Percentiles rank a stretch among this genome's conserved stretches.
Conservation (phyloP, 805 yeast genomes). For the Kodamaea kaohsiungensis region DNA sequence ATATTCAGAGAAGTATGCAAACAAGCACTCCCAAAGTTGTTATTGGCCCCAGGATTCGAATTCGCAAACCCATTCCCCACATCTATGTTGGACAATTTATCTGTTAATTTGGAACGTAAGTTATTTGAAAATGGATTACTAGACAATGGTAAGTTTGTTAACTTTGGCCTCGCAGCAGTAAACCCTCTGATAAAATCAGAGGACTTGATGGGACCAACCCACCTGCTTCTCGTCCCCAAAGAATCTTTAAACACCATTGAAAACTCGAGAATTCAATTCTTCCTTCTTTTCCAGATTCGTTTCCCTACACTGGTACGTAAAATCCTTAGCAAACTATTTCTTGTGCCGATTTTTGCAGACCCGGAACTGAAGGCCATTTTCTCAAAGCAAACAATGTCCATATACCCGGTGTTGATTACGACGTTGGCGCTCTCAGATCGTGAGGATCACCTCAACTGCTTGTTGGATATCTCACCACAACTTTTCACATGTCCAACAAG, state of each 20-base stretch:
- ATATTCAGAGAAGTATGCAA: slow-evolving; percentile 35
- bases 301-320: slow-evolving; percentile 54
- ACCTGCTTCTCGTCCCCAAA: slow-evolving; percentile 5
- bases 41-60: slow-evolving; percentile 37
- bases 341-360: slow-evolving; percentile 59
- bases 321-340: slow-evolving; percentile 46
- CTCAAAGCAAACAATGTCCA: slow-evolving; percentile 52
- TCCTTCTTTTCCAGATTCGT: slow-evolving; percentile 61
- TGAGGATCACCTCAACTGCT: slow-evolving; percentile 45
- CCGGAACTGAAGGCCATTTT: slow-evolving; percentile 47
- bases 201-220: background rate
- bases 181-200: slow-evolving; percentile 3
- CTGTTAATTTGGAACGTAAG: slow-evolving; percentile 3
- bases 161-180: slow-evolving; percentile 21
- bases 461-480: slow-evolving; percentile 38
- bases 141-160: slow-evolving; percentile 27
- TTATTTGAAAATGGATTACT: slow-evolving; percentile 35
- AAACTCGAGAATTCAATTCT: slow-evolving; percentile 56
- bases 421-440: slow-evolving; percentile 51
- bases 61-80: slow-evolving; percentile 34
- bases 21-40: slow-evolving; percentile 42
- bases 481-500: slow-evolving; percentile 46
- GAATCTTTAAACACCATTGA: slow-evolving; percentile 19
- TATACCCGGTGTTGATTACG: slow-evolving; percentile 52
- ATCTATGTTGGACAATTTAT: slow-evolving; percentile 20